A percentile compares a stretch with the other conserved stretches of the same genome.
phyloP scores from a whole-genome alignment of 2,329 filamentous ascomycete genomes.

The Seiridium unicorne region DNA sequence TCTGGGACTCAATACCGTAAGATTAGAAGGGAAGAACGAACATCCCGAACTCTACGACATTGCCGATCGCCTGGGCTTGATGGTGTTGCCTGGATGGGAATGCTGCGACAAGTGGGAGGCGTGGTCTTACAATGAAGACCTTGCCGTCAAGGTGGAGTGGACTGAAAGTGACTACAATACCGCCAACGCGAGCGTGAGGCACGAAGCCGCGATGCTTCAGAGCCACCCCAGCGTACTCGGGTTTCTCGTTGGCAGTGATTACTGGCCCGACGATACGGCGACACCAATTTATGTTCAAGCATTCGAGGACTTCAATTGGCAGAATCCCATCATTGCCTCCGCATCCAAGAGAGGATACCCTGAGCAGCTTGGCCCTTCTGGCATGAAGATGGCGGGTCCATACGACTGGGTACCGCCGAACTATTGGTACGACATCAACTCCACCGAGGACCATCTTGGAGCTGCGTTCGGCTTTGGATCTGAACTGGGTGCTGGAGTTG shows the following conservation, averaged over 20 bases:
- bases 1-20: constrained; percentile 62
- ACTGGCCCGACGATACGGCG: constrained; percentile 59
- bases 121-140: constrained; percentile 59
- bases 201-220: constrained; percentile 61
- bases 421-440: constrained; percentile 56
- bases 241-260: constrained; percentile 62
- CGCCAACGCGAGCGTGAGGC: constrained; percentile 53
- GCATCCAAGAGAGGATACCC: constrained; percentile 56
- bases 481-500: constrained; percentile 60
- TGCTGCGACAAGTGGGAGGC: constrained; percentile 69
- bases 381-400: constrained; percentile 66
- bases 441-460: constrained; percentile 40
- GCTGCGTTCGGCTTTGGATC: constrained; percentile 64
- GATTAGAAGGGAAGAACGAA: constrained; percentile 64
- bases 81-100: constrained; percentile 64
- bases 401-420: constrained; percentile 67
- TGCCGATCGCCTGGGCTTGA: constrained; percentile 57
- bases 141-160: constrained; percentile 43
- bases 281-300: constrained; percentile 51
- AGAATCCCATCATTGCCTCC: constrained; percentile 55
- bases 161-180: constrained; percentile 51
- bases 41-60: constrained; percentile 59
- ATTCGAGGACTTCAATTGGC: constrained; percentile 51
- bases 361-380: constrained; percentile 48
- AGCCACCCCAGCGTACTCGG: constrained; percentile 56